These are phyloP conservation scores for Earliella scabrosa DNA, from an alignment of 1,284 basidiomycete species.

Conservation along the genomic window DNA sequence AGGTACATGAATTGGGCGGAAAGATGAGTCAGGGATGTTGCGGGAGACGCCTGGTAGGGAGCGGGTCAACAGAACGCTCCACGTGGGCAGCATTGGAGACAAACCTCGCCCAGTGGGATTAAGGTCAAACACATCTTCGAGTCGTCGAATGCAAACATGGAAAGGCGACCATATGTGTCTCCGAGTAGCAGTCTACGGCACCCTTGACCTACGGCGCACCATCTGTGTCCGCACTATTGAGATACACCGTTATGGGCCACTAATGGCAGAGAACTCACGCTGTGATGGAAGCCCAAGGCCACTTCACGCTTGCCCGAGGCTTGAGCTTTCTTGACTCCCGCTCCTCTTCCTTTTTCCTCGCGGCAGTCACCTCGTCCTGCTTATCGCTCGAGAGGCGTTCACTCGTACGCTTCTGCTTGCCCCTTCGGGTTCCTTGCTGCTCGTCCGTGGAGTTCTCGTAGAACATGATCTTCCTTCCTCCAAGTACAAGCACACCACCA, in stretches of 20 bases:
- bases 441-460: constrained; percentile 57
- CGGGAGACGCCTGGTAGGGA: constrained; percentile 66
- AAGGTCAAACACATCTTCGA: constrained; percentile 56
- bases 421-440: constrained; percentile 53
- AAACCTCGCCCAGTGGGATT: constrained; percentile 76
- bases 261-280: constrained; percentile 47
- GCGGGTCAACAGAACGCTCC: not conserved
- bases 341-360: constrained; percentile 59
- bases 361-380: constrained; percentile 43
- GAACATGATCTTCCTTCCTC: constrained; percentile 63
- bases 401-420: constrained; percentile 55
- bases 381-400: constrained; percentile 51
- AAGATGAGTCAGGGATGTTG: constrained; percentile 80
- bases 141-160: constrained; percentile 65
- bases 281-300: constrained; percentile 74
- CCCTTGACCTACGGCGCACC: constrained; percentile 50
- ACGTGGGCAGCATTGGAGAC: constrained; percentile 17
- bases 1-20: constrained; percentile 77
- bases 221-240: too few species aligned
- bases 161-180: constrained; percentile 78
- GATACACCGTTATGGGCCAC: not conserved
- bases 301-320: constrained; percentile 55
- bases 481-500: constrained; percentile 73
- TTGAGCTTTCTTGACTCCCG: constrained; percentile 57
- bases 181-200: constrained; percentile 67